A percentile compares a stretch with the other conserved stretches of the same genome.
Evolutionary conservation across 176 grass and related monocot genomes (phyloP).

Genomic region (Microstegium vimineum): DNA sequence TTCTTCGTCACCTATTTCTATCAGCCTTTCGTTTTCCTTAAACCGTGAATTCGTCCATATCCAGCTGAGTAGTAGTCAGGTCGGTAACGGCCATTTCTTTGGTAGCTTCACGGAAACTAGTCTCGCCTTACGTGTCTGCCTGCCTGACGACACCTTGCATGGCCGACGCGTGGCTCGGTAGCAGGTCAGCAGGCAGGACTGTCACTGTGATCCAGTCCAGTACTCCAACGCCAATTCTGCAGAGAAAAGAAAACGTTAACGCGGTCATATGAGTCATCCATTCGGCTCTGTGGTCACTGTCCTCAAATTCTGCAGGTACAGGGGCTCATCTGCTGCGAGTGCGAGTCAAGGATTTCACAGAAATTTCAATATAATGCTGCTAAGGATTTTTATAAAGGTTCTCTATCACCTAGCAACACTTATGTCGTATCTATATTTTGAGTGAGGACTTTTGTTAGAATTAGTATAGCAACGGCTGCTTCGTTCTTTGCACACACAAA

Average conservation of each 20-base stretch:
- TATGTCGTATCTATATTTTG: neutral
- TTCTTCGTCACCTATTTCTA: neutral
- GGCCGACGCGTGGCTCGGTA: constrained; percentile 35
- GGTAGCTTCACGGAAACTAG: neutral
- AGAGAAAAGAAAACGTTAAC: neutral
- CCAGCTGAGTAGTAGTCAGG: neutral
- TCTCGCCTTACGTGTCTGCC: neutral
- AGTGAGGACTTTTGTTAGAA: neutral
- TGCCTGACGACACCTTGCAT: constrained; percentile 36
- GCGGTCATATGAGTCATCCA: neutral
- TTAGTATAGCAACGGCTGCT: neutral
- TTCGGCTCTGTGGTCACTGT: neutral
- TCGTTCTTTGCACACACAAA: neutral
- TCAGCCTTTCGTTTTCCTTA: constrained; percentile 15
- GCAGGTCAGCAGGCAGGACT: constrained; percentile 9
- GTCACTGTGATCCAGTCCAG: constrained; percentile 10
- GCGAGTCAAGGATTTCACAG: neutral
- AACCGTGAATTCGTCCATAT: neutral
- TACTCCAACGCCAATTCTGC: neutral
- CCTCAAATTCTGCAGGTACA: constrained; percentile 6
- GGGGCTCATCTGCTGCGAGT: neutral
- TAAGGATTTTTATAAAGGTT: neutral
- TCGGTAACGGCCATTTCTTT: constrained; percentile 15
- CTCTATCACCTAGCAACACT: neutral
- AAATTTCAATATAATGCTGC: neutral